These are phyloP conservation scores for Fagopyrum homotropicum DNA, from an alignment of 148 eudicot species.

Conservation along the genomic window DNA sequence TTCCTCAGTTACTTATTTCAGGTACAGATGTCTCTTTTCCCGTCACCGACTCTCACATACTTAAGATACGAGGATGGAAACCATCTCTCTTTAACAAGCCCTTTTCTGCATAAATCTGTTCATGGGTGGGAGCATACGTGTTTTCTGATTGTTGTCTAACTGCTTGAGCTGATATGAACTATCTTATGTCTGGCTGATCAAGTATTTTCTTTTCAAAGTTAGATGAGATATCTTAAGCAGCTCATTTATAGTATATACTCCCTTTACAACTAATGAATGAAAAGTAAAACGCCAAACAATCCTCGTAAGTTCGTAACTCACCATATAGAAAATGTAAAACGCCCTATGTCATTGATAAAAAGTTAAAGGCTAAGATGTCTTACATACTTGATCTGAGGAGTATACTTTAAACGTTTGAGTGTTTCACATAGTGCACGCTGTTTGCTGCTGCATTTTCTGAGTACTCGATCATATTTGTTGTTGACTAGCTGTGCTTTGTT, in stretches of 20 bases:
- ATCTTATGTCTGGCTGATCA: not conserved
- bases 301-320: too few relatives aligned
- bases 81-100: not conserved
- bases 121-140: not conserved
- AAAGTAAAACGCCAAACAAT: too few relatives aligned
- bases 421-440: not conserved
- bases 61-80: not conserved
- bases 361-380: too few relatives aligned
- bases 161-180: not conserved
- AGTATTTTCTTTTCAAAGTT: not conserved
- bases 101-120: not conserved
- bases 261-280: too few relatives aligned
- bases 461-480: not conserved
- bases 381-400: too few relatives aligned
- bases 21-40: constrained; percentile 28
- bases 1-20: constrained; percentile 69
- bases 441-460: not conserved
- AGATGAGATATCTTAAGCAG: not conserved
- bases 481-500: not conserved
- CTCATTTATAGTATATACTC: not conserved
- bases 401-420: not conserved
- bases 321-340: too few relatives aligned
- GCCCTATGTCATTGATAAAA: too few relatives aligned
- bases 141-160: not conserved
- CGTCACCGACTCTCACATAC: not conserved